Percentiles rank a stretch among this genome's conserved stretches.
Evolutionary conservation across 2,329 filamentous ascomycete genomes (phyloP).

Genomic region (Zalaria sp.): DNA sequence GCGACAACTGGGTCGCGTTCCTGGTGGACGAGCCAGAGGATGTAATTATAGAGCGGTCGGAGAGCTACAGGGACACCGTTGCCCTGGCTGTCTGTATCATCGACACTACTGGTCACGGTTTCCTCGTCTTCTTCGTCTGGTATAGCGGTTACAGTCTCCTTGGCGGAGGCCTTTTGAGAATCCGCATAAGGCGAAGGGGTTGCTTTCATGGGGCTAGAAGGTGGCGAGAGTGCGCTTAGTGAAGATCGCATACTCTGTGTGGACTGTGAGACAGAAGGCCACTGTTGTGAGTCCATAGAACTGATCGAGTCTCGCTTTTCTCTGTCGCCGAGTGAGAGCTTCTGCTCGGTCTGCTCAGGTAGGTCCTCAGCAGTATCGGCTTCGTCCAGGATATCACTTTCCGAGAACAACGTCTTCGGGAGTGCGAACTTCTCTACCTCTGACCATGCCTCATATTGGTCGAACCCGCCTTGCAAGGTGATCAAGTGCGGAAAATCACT

Average conservation of each 20-base stretch:
- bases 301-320: conserved; percentile 26
- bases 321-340: conserved; percentile 13
- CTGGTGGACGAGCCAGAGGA: conserved; percentile 37
- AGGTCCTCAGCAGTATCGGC: conserved; percentile 13
- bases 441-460: conserved; percentile 32
- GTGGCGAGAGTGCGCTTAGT: conserved; percentile 16
- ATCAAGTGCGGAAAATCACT: conserved; percentile 27
- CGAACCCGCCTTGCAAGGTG: conserved; percentile 32
- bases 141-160: not conserved
- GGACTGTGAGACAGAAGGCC: no score
- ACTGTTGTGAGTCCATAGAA: conserved; percentile 25
- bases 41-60: conserved; percentile 36
- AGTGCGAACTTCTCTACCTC: conserved; percentile 35
- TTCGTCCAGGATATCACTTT: conserved; percentile 26
- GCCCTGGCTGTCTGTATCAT: no score
- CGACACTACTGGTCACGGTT: no score
- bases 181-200: conserved; percentile 7
- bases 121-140: no score
- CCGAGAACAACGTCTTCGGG: conserved; percentile 34
- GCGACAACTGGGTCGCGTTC: conserved; percentile 32
- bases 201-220: conserved; percentile 17
- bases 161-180: conserved; percentile 2
- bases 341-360: conserved; percentile 11
- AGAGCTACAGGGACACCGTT: conserved; percentile 9
- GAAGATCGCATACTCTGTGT: conserved; percentile 21